These are phyloP conservation scores for Cryptosporidium bovis DNA, from an alignment of 169 alveolate genomes.

Conservation along the genomic window DNA sequence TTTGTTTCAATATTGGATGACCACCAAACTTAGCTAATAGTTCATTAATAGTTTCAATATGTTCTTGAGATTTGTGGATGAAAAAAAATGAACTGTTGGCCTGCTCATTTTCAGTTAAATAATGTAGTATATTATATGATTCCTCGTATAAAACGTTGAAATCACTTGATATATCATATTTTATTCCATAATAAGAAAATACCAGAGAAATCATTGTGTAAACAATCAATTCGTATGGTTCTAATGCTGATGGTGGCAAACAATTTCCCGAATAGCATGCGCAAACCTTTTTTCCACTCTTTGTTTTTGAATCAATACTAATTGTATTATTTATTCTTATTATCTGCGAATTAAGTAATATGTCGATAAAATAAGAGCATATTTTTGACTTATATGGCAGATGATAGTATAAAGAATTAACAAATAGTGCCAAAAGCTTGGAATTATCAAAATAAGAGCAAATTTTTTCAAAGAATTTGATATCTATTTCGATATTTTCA, in stretches of 20 bases:
- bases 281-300: not conserved
- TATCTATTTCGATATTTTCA: slow-evolving; percentile 2
- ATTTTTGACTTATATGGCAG: slow-evolving; percentile 20
- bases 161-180: slow-evolving; percentile 3
- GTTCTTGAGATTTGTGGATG: not conserved
- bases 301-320: not conserved
- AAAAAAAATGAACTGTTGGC: slow-evolving; percentile 15
- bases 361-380: slow-evolving; percentile 1
- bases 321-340: no score
- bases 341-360: slow-evolving; percentile 18
- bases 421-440: slow-evolving; percentile 2
- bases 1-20: not conserved
- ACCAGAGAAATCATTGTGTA: slow-evolving; percentile 20
- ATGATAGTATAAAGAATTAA: slow-evolving; percentile 10
- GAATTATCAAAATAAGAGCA: slow-evolving; percentile 6
- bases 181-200: slow-evolving; percentile 27
- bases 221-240: slow-evolving; percentile 1
- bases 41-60: slow-evolving; percentile 5
- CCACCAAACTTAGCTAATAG: slow-evolving; percentile 3
- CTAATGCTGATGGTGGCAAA: not conserved
- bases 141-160: slow-evolving; percentile 36
- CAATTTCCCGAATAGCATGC: not conserved
- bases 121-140: slow-evolving; percentile 35
- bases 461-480: slow-evolving; percentile 9
- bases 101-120: slow-evolving; percentile 11